Evolutionary conservation across 495 filamentous ascomycete genomes (phyloP).

Genomic region (Neurospora sp.): DNA sequence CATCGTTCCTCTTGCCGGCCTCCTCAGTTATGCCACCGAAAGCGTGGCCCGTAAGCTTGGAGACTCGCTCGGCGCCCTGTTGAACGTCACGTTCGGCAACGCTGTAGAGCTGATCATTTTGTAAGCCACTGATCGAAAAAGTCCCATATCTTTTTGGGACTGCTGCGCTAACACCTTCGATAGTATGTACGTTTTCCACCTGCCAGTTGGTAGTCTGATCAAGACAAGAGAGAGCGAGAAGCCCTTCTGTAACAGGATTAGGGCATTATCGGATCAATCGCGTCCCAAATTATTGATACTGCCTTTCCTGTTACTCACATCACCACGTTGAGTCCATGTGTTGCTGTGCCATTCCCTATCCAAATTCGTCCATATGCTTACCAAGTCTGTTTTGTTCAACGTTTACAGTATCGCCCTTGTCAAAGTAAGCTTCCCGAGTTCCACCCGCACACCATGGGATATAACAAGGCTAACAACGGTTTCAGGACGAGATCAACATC

Average conservation of each 20-base stretch:
- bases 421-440: slow-evolving; percentile 37
- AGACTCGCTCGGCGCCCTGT: slow-evolving; percentile 69
- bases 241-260: slow-evolving; percentile 5
- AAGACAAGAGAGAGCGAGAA: slow-evolving; percentile 26
- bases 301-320: not conserved
- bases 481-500: slow-evolving; percentile 72
- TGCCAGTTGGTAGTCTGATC: slow-evolving; percentile 10
- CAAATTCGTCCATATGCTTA: not conserved
- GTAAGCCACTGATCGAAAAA: slow-evolving; percentile 5
- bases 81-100: slow-evolving; percentile 86
- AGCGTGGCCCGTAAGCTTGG: slow-evolving; percentile 68
- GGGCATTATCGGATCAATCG: slow-evolving; percentile 18
- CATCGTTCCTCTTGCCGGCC: slow-evolving; percentile 72
- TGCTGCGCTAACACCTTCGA: not conserved
- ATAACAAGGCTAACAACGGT: slow-evolving; percentile 20
- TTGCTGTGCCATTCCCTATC: not conserved
- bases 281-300: slow-evolving; percentile 10
- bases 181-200: slow-evolving; percentile 20
- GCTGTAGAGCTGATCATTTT: slow-evolving; percentile 51
- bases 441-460: not conserved
- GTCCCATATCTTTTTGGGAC: not conserved
- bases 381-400: slow-evolving; percentile 9
- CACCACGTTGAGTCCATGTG: slow-evolving; percentile 2
- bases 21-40: slow-evolving; percentile 74
- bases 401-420: slow-evolving; percentile 52